Conservation (phyloP, 768 basidiomycete species). For the Pulveroboletus sp. region DNA sequence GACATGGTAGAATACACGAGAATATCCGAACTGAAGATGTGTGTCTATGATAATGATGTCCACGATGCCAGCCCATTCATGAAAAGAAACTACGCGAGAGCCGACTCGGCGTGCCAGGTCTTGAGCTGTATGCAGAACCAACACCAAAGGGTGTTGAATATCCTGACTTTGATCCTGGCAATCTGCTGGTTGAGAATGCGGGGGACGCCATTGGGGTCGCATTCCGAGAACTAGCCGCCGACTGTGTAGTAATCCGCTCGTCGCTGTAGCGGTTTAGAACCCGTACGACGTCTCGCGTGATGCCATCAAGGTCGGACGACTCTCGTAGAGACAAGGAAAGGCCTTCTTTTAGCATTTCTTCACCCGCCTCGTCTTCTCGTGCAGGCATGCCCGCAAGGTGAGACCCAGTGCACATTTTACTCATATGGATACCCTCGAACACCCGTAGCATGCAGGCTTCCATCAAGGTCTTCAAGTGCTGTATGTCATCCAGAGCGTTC, state of each 20-base stretch:
- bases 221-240: slow-evolving; percentile 59
- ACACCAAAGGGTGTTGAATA: slow-evolving; percentile 52
- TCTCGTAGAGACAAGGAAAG: slow-evolving; percentile 63
- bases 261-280: slow-evolving; percentile 69
- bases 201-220: slow-evolving; percentile 62
- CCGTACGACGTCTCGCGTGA: slow-evolving; percentile 70
- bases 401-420: slow-evolving; percentile 28
- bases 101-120: slow-evolving; percentile 63
- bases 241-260: slow-evolving; percentile 56
- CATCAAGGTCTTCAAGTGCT: slow-evolving; percentile 72
- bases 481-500: slow-evolving; percentile 76
- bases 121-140: slow-evolving; percentile 46
- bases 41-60: slow-evolving; percentile 9
- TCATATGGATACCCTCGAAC: slow-evolving; percentile 73
- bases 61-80: slow-evolving; percentile 11
- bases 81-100: slow-evolving; percentile 39
- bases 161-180: slow-evolving; percentile 50
- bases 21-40: slow-evolving; percentile 6
- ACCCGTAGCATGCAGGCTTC: slow-evolving; percentile 85
- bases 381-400: slow-evolving; percentile 33
- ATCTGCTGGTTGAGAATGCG: slow-evolving; percentile 33
- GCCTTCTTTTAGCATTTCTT: slow-evolving; percentile 41
- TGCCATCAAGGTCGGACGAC: slow-evolving; percentile 66
- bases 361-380: slow-evolving; percentile 54
- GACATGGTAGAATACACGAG: slow-evolving; percentile 18